A percentile compares a stretch with the other conserved stretches of the same genome.
Conservation (phyloP, 192 early-diverging fungal genomes). For the Rhizoclosmatium globosum region DNA sequence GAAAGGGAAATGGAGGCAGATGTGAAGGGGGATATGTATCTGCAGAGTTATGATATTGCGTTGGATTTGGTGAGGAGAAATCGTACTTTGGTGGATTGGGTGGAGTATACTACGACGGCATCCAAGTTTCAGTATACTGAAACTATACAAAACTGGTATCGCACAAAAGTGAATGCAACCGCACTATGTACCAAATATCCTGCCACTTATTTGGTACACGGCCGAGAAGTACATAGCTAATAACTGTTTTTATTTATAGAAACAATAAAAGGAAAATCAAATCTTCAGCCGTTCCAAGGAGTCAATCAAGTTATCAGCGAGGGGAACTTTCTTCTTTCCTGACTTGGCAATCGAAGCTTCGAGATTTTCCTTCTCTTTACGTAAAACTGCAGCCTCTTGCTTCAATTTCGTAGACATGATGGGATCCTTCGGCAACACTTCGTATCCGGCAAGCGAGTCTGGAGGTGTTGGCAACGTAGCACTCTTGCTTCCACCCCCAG, state of each 20-base stretch:
- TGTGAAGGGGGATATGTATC: slow-evolving; percentile 4
- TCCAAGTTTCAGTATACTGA: slow-evolving; percentile 40
- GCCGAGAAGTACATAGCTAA: slow-evolving; percentile 35
- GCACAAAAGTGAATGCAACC: slow-evolving; percentile 48
- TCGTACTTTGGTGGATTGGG: slow-evolving; percentile 38
- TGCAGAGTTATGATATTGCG: slow-evolving; percentile 44
- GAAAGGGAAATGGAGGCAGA: slow-evolving; percentile 10
- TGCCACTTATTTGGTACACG: slow-evolving; percentile 47
- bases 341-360: slow-evolving; percentile 19
- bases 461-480: not conserved
- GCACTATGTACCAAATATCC: slow-evolving; percentile 17
- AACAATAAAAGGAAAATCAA: not conserved
- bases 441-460: not conserved
- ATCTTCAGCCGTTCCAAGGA: slow-evolving; percentile 19
- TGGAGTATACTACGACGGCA: slow-evolving; percentile 33
- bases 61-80: slow-evolving; percentile 42
- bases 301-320: slow-evolving; percentile 18
- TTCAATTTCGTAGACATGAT: slow-evolving; percentile 9
- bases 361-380: slow-evolving; percentile 24
- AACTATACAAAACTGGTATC: slow-evolving; percentile 49
- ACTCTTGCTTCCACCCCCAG: not conserved
- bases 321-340: slow-evolving; percentile 4
- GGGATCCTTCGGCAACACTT: not conserved
- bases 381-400: not conserved
- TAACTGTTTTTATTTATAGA: not conserved